These are phyloP conservation scores for Taphrina sp. DNA, from an alignment of 1,139 yeast genomes.

Conservation along the genomic window DNA sequence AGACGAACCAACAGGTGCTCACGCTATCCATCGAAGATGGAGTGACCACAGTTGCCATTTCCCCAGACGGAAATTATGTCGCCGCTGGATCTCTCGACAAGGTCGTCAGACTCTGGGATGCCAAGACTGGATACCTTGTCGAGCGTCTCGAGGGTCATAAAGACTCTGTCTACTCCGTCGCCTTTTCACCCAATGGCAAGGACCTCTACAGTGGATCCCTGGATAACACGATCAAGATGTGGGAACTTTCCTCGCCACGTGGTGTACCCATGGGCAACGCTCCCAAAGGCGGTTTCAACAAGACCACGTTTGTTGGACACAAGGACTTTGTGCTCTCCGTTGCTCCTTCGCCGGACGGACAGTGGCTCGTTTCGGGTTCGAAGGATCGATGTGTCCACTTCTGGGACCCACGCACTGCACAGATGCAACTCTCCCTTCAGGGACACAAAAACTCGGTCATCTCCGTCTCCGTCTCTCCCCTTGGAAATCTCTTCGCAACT, in stretches of 20 bases:
- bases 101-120: conserved; percentile 96
- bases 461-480: conserved; percentile 83
- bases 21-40: conserved; percentile 94
- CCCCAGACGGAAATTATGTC: conserved; percentile 89
- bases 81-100: conserved; percentile 97
- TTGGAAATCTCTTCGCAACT: conserved; percentile 85
- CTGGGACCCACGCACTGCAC: conserved; percentile 93
- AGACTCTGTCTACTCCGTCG: conserved; percentile 94
- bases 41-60: conserved; percentile 94
- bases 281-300: conserved; percentile 57
- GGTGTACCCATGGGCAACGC: conserved; percentile 46
- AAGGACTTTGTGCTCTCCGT: conserved; percentile 93
- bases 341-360: conserved; percentile 90
- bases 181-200: conserved; percentile 86
- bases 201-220: conserved; percentile 93
- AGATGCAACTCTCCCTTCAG: conserved; percentile 91
- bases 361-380: conserved; percentile 89
- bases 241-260: conserved; percentile 70
- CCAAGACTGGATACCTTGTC: conserved; percentile 79
- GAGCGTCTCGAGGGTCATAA: conserved; percentile 96
- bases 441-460: conserved; percentile 97
- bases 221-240: conserved; percentile 92
- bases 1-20: conserved; percentile 83
- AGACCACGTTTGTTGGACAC: conserved; percentile 92
- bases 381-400: conserved; percentile 96